Conservation (phyloP, 2,329 filamentous ascomycete genomes). For the Scedosporium boydii region DNA sequence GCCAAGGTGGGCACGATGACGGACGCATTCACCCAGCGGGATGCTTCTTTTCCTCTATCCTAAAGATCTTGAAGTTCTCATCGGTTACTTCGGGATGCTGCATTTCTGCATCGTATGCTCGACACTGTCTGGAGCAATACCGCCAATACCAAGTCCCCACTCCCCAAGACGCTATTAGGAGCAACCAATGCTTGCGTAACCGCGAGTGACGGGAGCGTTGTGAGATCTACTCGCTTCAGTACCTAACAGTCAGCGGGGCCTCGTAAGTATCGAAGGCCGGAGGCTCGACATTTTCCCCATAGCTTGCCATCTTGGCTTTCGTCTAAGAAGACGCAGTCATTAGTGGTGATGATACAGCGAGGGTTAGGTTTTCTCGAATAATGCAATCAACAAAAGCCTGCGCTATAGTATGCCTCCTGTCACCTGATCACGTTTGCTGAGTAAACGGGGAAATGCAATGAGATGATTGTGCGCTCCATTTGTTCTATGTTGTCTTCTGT, state of each 20-base stretch:
- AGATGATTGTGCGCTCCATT: no score
- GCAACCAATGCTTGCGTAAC: constrained; percentile 83
- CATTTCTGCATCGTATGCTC: constrained; percentile 65
- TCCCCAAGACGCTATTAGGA: constrained; percentile 66
- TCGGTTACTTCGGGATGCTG: constrained; percentile 67
- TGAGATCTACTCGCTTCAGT: constrained; percentile 67
- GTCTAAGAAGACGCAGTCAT: no score
- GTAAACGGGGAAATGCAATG: no score
- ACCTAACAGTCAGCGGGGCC: constrained; percentile 62
- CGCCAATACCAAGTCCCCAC: constrained; percentile 66
- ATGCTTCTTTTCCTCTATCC: constrained; percentile 56
- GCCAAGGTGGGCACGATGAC: no score
- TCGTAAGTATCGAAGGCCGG: constrained; percentile 33
- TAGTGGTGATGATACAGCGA: no score
- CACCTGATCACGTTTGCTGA: no score
- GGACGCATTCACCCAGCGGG: no score
- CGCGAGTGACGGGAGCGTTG: constrained; percentile 62
- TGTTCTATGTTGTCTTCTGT: no score
- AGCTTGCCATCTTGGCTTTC: no score
- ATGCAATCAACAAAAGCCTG: no score
- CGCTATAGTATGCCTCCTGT: no score
- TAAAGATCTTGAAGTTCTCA: constrained; percentile 65
- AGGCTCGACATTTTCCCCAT: background rate
- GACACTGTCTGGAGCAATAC: constrained; percentile 65
- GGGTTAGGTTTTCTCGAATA: no score